Evolutionary conservation across 1,139 yeast species (phyloP).

Genomic region (Yamadazyma dendronema): DNA sequence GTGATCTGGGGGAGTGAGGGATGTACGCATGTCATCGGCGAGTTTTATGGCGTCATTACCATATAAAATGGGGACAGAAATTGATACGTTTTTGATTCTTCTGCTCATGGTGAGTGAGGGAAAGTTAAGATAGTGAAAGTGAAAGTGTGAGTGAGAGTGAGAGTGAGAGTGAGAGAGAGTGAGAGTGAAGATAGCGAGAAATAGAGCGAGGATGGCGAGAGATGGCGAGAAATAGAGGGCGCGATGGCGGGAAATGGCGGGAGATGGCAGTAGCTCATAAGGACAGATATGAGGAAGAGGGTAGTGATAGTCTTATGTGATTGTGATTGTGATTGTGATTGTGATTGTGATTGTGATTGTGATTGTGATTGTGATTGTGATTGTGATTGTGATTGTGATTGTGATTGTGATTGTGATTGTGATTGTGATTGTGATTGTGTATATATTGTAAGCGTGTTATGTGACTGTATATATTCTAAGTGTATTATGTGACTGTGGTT

Average conservation of each 20-base stretch:
- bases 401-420: no score
- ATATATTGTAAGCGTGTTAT: no score
- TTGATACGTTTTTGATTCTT: slow-evolving; percentile 64
- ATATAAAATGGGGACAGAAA: slow-evolving; percentile 80
- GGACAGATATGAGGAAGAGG: not conserved
- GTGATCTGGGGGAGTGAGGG: slow-evolving; percentile 81
- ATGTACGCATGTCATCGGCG: slow-evolving; percentile 57
- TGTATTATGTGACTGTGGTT: no score
- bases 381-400: no score
- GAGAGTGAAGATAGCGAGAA: no score
- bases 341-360: no score
- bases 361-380: no score
- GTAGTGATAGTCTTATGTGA: not conserved
- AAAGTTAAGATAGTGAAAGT: not conserved
- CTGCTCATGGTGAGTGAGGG: slow-evolving; percentile 16
- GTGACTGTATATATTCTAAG: no score
- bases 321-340: no score
- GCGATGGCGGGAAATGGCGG: slow-evolving; percentile 1
- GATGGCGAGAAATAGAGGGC: not conserved
- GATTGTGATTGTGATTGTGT: no score
- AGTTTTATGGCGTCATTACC: slow-evolving; percentile 85
- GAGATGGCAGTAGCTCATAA: not conserved
- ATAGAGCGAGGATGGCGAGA: not conserved
- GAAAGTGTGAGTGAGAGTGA: not conserved
- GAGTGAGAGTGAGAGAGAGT: no score